These are phyloP conservation scores for Arachis hypogaea DNA, from an alignment of 306 rosid genomes.

Conservation along the genomic window DNA sequence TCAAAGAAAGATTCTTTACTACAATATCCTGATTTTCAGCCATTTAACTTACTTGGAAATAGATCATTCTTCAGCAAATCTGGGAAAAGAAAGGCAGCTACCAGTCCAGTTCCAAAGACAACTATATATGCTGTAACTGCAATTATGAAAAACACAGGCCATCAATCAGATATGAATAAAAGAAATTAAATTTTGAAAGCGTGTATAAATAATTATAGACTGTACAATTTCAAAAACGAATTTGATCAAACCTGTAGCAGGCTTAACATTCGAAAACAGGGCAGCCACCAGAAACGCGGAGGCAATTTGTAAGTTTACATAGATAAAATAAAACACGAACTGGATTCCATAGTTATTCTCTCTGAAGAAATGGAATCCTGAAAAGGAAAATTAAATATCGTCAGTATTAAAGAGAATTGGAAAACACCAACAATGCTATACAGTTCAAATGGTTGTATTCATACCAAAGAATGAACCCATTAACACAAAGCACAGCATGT, in stretches of 20 bases:
- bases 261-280: conserved; percentile 68
- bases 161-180: conserved; percentile 31
- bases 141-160: conserved; percentile 37
- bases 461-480: conserved; percentile 80
- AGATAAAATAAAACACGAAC: conserved; percentile 71
- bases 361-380: conserved; percentile 83
- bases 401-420: conserved; percentile 37
- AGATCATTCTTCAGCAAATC: conserved; percentile 54
- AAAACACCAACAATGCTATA: conserved; percentile 28
- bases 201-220: neutral
- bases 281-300: conserved; percentile 71
- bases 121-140: conserved; percentile 71
- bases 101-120: conserved; percentile 83
- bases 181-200: conserved; percentile 5
- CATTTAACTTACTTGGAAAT: conserved; percentile 73
- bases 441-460: conserved; percentile 32
- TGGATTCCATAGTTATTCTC: conserved; percentile 84
- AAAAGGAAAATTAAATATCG: conserved; percentile 34
- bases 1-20: neutral
- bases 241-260: conserved; percentile 76
- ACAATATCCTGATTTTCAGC: conserved; percentile 18
- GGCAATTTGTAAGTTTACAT: conserved; percentile 80
- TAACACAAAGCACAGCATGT: conserved; percentile 70
- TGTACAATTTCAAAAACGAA: neutral
- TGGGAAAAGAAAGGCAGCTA: conserved; percentile 69